Evolutionary conservation across 1,284 basidiomycete species (phyloP).

Genomic region (Apiotrichum mycotoxinovorans): DNA sequence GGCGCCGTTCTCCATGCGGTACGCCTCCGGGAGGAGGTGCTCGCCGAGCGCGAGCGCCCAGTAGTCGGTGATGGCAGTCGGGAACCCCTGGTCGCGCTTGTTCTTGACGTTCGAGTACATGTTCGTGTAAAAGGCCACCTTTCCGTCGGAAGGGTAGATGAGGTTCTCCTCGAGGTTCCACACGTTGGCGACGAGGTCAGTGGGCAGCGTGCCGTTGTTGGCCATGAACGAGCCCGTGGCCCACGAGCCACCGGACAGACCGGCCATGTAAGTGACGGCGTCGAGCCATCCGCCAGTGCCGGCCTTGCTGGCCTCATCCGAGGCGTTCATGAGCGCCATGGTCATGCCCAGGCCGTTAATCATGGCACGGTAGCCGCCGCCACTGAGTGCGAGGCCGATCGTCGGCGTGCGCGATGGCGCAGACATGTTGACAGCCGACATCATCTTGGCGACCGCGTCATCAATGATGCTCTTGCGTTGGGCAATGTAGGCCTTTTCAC

Average conservation of each 20-base stretch:
- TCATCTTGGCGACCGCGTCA: constrained; percentile 31
- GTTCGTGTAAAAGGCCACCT: constrained; percentile 49
- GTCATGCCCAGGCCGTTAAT: constrained; percentile 30
- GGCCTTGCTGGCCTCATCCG: constrained; percentile 7
- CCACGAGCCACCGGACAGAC: constrained; percentile 48
- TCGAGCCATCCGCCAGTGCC: constrained; percentile 44
- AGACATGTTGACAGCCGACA: constrained; percentile 27
- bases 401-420: constrained; percentile 44
- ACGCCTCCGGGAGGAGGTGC: constrained; percentile 45
- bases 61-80: constrained; percentile 47
- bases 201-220: constrained; percentile 39
- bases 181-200: constrained; percentile 38
- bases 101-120: constrained; percentile 42
- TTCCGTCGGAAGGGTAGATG: constrained; percentile 48
- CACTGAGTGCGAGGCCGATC: constrained; percentile 51
- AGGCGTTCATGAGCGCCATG: constrained; percentile 10
- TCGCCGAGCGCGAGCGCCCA: constrained; percentile 46
- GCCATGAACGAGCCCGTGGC: constrained; percentile 44
- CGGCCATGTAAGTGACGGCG: constrained; percentile 46
- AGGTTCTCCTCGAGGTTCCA: constrained; percentile 53
- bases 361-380: constrained; percentile 55
- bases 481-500: constrained; percentile 36
- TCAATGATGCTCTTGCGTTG: constrained; percentile 25
- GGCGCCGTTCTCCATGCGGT: constrained; percentile 38
- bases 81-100: constrained; percentile 43